Percentiles rank a stretch among this genome's conserved stretches.
Evolutionary conservation across 208 protist species (phyloP).

Genomic region (Leishmania arabica): DNA sequence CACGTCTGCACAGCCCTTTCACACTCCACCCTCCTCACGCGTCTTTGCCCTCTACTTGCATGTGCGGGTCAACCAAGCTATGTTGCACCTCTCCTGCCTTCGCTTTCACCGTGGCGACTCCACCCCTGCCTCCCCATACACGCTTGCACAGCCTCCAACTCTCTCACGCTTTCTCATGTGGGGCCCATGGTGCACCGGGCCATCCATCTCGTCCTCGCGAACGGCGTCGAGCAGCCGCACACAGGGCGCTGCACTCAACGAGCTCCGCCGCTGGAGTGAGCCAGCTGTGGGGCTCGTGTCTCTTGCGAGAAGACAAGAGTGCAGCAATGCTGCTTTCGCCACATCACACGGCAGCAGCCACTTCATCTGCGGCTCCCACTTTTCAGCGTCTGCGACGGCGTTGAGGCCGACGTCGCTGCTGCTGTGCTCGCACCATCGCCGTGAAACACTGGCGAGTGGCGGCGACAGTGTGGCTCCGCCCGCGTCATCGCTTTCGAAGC

Average conservation of each 20-base stretch:
- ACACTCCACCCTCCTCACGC: neutral
- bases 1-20: neutral
- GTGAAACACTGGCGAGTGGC: neutral
- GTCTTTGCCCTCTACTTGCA: neutral
- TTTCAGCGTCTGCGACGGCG: neutral
- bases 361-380: neutral
- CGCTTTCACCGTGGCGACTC: neutral
- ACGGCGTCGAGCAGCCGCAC: neutral
- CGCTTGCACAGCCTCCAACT: neutral
- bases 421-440: neutral
- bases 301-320: neutral
- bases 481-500: neutral
- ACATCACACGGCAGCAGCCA: neutral
- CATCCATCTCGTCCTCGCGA: neutral
- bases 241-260: neutral
- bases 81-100: neutral
- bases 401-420: neutral
- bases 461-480: neutral
- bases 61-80: neutral
- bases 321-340: neutral
- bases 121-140: neutral
- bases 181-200: neutral
- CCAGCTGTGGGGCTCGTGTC: neutral
- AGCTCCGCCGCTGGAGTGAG: neutral
- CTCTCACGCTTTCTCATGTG: slow-evolving; percentile 8